Evolutionary conservation across 2,329 filamentous ascomycete genomes (phyloP).

Genomic region (Colletotrichum euphorbiae): DNA sequence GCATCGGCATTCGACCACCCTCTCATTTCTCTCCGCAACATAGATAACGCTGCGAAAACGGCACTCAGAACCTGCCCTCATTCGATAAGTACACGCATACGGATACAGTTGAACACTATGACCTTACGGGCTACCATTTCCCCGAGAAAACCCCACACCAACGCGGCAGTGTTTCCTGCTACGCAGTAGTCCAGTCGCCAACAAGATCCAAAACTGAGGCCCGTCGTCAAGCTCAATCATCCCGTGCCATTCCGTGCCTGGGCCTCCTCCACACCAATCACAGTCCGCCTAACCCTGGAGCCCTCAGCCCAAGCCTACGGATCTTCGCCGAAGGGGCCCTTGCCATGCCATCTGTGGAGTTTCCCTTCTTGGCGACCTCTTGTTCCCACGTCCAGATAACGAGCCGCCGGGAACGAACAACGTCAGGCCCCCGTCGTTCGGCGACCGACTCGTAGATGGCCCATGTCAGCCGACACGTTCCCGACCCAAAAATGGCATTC

Average conservation of each 20-base stretch:
- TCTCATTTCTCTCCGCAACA: not conserved
- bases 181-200: not conserved
- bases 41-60: not conserved
- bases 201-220: not conserved
- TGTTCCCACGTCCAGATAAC: constrained; percentile 11
- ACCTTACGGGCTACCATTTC: not conserved
- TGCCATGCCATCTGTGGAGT: not conserved
- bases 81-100: not conserved
- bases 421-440: constrained; percentile 21
- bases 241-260: constrained; percentile 6
- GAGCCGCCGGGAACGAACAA: constrained; percentile 1
- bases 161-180: not conserved
- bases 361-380: not conserved
- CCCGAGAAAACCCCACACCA: not conserved
- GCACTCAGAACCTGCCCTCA: constrained; percentile 7
- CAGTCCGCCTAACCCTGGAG: not conserved
- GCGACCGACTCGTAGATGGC: constrained; percentile 18
- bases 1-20: not conserved
- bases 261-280: constrained; percentile 8
- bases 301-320: constrained; percentile 9
- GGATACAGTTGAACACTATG: too few relatives aligned
- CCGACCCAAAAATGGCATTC: constrained; percentile 5
- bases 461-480: constrained; percentile 2
- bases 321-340: not conserved
- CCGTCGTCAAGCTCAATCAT: not conserved